Percentiles rank a stretch among this genome's conserved stretches.
phyloP scores from a whole-genome alignment of 2,329 filamentous ascomycete genomes.

The Hypocreales sp. region DNA sequence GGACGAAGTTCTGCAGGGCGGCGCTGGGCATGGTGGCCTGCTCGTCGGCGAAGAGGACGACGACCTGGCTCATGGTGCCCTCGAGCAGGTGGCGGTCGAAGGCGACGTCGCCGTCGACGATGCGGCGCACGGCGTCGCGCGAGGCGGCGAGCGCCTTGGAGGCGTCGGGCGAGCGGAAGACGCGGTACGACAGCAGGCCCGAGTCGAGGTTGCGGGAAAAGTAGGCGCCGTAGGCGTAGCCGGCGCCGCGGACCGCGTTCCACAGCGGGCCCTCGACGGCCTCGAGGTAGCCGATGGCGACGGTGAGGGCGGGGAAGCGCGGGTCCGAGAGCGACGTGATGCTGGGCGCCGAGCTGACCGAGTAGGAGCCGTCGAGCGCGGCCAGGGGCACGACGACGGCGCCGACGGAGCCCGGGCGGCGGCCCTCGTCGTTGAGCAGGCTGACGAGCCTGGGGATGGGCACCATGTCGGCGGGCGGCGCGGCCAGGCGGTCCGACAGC shows the following conservation, averaged over 20 bases:
- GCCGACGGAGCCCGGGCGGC: constrained; percentile 55
- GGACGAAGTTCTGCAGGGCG: constrained; percentile 69
- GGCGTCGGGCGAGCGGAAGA: constrained; percentile 82
- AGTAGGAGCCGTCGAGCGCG: constrained; percentile 83
- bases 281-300: constrained; percentile 83
- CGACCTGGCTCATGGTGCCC: constrained; percentile 79
- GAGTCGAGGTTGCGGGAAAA: constrained; percentile 67
- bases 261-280: constrained; percentile 88
- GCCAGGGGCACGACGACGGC: constrained; percentile 79
- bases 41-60: constrained; percentile 74
- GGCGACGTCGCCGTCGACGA: constrained; percentile 52
- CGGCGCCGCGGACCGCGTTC: constrained; percentile 83
- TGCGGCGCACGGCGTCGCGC: constrained; percentile 56
- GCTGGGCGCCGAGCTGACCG: constrained; percentile 59
- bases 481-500: constrained; percentile 20
- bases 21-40: constrained; percentile 74
- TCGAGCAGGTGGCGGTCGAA: constrained; percentile 77
- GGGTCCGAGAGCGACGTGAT: constrained; percentile 63
- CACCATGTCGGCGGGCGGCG: constrained; percentile 33
- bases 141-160: constrained; percentile 73
- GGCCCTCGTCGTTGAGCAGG: constrained; percentile 62
- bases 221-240: constrained; percentile 77
- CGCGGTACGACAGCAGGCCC: constrained; percentile 67
- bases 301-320: constrained; percentile 66
- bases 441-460: constrained; percentile 56